Evolutionary conservation across 192 early-diverging fungal species (phyloP).

Genomic region (Entomortierella chlamydospora): DNA sequence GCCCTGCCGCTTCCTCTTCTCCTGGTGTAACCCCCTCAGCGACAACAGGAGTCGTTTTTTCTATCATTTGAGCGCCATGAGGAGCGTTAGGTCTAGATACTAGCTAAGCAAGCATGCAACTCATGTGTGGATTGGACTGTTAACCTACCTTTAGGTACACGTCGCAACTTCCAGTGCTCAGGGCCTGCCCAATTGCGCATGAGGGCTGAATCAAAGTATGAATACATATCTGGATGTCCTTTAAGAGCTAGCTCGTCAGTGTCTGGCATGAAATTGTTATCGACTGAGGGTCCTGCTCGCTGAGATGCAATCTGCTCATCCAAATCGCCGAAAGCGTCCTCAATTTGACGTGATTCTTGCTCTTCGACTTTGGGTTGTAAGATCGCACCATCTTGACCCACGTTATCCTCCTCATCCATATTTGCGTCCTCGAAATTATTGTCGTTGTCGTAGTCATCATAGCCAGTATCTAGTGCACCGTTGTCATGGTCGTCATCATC

Average conservation of each 20-base stretch:
- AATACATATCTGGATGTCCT: conserved; percentile 76
- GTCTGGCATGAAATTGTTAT: conserved; percentile 55
- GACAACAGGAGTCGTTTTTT: conserved; percentile 20
- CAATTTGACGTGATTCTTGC: conserved; percentile 51
- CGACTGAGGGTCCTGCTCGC: conserved; percentile 35
- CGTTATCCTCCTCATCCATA: conserved; percentile 41
- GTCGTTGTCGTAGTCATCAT: conserved; percentile 23
- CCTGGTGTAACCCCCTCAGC: conserved; percentile 20
- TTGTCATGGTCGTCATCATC: conserved; percentile 14
- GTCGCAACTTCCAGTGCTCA: conserved; percentile 86
- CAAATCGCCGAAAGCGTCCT: conserved; percentile 49
- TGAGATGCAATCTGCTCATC: conserved; percentile 43
- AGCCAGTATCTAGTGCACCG: conserved; percentile 11
- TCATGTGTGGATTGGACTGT: no score
- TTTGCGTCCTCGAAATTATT: conserved; percentile 21
- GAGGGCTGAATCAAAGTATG: conserved; percentile 89
- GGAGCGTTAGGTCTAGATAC: not conserved
- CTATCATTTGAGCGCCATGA: not conserved
- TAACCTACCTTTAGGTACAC: conserved; percentile 47
- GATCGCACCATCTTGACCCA: conserved; percentile 56
- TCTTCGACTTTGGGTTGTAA: conserved; percentile 48
- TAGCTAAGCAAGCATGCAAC: no score
- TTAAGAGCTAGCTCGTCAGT: conserved; percentile 65
- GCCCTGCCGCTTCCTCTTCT: conserved; percentile 43
- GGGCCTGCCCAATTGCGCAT: conserved; percentile 93